Evolutionary conservation across 345 rosid genomes (phyloP).

Genomic region (Clausena lansium): DNA sequence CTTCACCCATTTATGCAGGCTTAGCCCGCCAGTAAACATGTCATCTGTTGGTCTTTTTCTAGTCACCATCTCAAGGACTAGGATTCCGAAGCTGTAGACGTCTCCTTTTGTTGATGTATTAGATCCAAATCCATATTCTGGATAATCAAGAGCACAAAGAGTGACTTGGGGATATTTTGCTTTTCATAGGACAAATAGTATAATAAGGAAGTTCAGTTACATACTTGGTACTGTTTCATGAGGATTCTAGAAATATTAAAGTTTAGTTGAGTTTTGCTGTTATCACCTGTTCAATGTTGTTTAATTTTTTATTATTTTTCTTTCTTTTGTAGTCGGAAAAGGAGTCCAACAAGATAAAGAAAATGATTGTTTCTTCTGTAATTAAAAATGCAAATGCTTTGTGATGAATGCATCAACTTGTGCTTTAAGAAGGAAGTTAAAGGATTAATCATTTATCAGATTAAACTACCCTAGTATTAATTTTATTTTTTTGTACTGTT

Average conservation of each 20-base stretch:
- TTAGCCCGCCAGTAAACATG: conserved; percentile 40
- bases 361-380: neutral
- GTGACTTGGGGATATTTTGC: neutral
- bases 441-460: neutral
- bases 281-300: neutral
- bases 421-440: neutral
- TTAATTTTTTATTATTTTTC: neutral
- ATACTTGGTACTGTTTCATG: too few species aligned
- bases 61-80: conserved; percentile 59
- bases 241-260: neutral
- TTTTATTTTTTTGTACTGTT: neutral
- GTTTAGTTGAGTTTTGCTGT: neutral
- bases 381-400: neutral
- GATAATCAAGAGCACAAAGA: neutral
- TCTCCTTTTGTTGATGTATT: conserved; percentile 52
- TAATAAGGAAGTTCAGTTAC: neutral
- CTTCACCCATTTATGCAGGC: conserved; percentile 54
- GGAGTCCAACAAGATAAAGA: neutral
- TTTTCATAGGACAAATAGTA: neutral
- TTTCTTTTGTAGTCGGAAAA: neutral
- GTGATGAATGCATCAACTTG: neutral
- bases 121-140: conserved; percentile 56
- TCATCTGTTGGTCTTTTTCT: conserved; percentile 52
- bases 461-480: too few species aligned
- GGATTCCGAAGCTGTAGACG: conserved; percentile 56